Evolutionary conservation across 2,329 filamentous ascomycete genomes (phyloP), one percentile per base, ranked within the genome.

Genomic region (Cladosporium oxysporum): DNA sequence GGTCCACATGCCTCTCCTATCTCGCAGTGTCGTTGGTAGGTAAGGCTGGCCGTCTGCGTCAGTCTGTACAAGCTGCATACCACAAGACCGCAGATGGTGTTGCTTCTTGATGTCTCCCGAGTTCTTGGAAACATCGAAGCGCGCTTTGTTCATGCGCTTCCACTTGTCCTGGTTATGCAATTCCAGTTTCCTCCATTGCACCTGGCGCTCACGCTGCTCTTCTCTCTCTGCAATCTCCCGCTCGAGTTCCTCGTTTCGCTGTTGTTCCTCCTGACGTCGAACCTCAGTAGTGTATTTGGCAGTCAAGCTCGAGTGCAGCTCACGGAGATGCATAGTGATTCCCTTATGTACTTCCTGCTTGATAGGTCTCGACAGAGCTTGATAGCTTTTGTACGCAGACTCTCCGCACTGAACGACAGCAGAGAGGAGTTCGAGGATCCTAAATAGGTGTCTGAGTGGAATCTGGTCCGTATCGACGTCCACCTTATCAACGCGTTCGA

Each of bases 11-110:
- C 23, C 66, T 8, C 68, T 74, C 47, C 1, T 70, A 71, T 1
- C 69, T 69, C 2, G 70, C 73, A n/a, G 77, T 76, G 16, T 75
- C 53, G 5, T 71, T 74, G 2, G 69, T 63, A 10, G 53, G 50
- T 67, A 83, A 79, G 5, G 78, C 64, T 1, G 33, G 6, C 80
- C 81, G 62, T 81, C 78, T 0, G 77, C 74, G 58, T 82, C 80
- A 28, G 69, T 66, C 29, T 76, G 74, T 10, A 59, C 57, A 21
- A 66, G 53, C 8, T 58, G 59, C 12, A 67, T 55, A 28, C 37
- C 58, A 2, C 68, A 69, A 5, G 67, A 62, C 1, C 62, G 65
- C 10, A 76, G 69, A 26, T 74, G 73, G 1, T 66, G 53, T 35
- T 61, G 64, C 57, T 74, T 74, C 31, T 59, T 57, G 12, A 18